Evolutionary conservation across 2,329 filamentous ascomycete genomes (phyloP), one percentile per base, ranked within the genome.

Genomic region (Catunica adiposa): DNA sequence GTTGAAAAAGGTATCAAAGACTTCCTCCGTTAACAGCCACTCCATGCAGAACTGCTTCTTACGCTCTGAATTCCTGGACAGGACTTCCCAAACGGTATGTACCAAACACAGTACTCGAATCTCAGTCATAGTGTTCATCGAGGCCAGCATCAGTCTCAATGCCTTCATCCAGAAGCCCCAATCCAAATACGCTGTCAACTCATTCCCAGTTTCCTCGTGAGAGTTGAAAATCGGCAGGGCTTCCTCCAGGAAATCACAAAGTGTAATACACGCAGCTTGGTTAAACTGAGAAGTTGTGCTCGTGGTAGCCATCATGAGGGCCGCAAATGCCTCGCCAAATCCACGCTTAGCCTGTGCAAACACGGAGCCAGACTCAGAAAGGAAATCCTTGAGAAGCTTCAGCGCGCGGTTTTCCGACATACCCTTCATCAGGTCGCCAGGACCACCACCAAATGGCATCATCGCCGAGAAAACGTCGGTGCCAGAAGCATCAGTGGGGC

Each of bases 231-330:
- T 81, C 15, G 79, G 72, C 53, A 94, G 71, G 1, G 83, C 76
- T 67, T 95, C 89, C 64, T 95, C 87, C 25, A 95, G 71, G 61
- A 95, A 89, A 66, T 96, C 89, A 64, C 89, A 90, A n/a, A 95
- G 73, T 8, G 87, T 85, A 65, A 92, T 92, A 66, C 88, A 94
- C 17, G 87, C 84, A 60, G 80, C 80, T 64, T 88, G 86, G 65
- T 94, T 83, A 65, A 84, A 94, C 55, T 86, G 74, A 0, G 87
- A 89, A 0, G 84, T 89, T 61, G 79, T 81, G 61, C 82, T 80
- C 1, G 87, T 82, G 1, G 84, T 79, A 0, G 83, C 81, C 65
- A 84, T 88, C 64, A 92, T 73, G 26, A 94, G 71, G 25, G 74
- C 71, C 63, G 82, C 80, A 66, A 94, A 90, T 0, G 83, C 77